Percentiles rank a stretch among this genome's conserved stretches.
phyloP scores from a whole-genome alignment of 345 rosid species.

The Schrenkiella parvula region DNA sequence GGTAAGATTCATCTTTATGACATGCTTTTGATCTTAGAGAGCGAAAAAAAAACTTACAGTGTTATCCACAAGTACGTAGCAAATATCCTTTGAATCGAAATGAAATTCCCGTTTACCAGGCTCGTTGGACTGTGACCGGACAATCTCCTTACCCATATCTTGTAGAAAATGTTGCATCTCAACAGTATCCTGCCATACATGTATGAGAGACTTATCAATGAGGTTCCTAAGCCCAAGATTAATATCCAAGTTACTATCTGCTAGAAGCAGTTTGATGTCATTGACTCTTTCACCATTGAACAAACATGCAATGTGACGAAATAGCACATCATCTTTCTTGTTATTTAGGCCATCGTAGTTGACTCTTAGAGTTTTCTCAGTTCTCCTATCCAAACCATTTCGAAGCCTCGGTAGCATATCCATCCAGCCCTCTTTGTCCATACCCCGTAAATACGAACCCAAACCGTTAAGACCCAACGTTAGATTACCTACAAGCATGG shows the following conservation, averaged over 20 bases:
- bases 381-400: neutral
- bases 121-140: neutral
- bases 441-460: neutral
- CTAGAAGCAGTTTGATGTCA: neutral
- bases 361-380: neutral
- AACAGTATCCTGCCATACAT: neutral
- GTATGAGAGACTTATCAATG: neutral
- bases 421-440: neutral
- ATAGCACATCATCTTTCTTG: neutral
- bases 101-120: neutral
- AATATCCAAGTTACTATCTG: neutral
- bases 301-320: neutral
- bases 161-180: neutral
- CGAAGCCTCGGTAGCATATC: neutral
- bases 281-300: neutral
- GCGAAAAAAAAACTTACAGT: neutral
- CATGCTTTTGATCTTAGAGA: neutral
- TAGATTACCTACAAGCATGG: neutral
- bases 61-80: neutral
- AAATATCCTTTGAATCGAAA: neutral
- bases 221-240: neutral
- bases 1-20: neutral
- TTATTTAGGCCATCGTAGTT: neutral
- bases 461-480: neutral
- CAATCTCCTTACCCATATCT: neutral